Evolutionary conservation across 371 early-diverging fungal species (phyloP).

Genomic region (Ecytonucleospora hepatopenaei): DNA sequence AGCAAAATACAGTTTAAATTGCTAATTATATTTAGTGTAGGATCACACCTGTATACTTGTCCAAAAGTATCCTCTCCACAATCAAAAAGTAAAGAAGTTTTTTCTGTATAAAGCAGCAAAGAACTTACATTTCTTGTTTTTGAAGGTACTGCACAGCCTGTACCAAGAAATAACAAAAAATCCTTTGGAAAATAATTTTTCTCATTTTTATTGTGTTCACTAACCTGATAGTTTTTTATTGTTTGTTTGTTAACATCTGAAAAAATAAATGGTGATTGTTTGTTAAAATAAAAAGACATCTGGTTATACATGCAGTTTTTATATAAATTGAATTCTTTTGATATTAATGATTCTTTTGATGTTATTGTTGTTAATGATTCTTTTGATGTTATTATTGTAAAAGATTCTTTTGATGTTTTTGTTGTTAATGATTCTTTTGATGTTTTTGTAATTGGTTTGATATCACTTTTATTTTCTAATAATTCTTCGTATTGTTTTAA

Average conservation of each 20-base stretch:
- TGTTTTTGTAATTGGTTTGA: not conserved
- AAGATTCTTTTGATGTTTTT: not conserved
- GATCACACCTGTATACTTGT: constrained; percentile 71
- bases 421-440: not conserved
- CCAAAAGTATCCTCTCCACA: constrained; percentile 88
- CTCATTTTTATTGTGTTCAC: not conserved
- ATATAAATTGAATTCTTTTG: not conserved
- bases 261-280: constrained; percentile 4
- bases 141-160: constrained; percentile 85
- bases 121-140: constrained; percentile 77
- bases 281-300: constrained; percentile 59
- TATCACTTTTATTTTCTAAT: not conserved
- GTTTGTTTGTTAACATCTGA: not conserved
- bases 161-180: constrained; percentile 62
- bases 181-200: constrained; percentile 1
- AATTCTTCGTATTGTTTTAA: not conserved
- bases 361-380: constrained; percentile 4
- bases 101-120: constrained; percentile 36
- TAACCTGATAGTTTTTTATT: not conserved
- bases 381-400: not conserved
- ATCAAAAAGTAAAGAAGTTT: constrained; percentile 64
- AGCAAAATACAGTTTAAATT: constrained; percentile 68
- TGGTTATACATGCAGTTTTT: not conserved
- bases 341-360: not conserved
- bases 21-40: constrained; percentile 40